These are phyloP conservation scores for Torulaspora franciscae DNA, from an alignment of 805 yeast genomes.

Conservation along the genomic window DNA sequence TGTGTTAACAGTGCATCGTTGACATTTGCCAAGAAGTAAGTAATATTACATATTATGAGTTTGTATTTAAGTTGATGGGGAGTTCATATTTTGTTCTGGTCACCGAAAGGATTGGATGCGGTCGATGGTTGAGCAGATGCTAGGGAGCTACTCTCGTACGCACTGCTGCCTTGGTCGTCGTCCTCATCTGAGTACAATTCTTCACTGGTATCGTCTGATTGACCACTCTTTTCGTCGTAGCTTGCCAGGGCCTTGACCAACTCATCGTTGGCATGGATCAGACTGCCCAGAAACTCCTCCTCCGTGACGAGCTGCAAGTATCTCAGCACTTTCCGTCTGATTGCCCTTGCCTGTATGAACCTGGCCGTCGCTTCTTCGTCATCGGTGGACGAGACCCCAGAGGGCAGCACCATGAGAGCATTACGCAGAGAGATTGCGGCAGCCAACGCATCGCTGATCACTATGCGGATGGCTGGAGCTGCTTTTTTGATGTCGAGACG, in stretches of 20 bases:
- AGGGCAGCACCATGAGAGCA: constrained; percentile 43
- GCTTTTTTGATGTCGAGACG: constrained; percentile 64
- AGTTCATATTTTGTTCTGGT: constrained; percentile 36
- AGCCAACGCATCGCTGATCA: constrained; percentile 72
- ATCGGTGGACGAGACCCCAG: constrained; percentile 56
- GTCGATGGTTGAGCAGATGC: constrained; percentile 20
- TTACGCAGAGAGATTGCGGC: constrained; percentile 68
- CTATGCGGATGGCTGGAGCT: constrained; percentile 60
- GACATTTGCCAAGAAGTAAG: constrained; percentile 45
- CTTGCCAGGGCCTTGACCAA: constrained; percentile 66
- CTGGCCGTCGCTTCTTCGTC: constrained; percentile 54
- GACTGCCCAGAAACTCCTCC: constrained; percentile 82
- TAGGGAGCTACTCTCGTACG: constrained; percentile 9
- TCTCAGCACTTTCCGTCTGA: constrained; percentile 72
- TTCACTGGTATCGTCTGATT: constrained; percentile 41
- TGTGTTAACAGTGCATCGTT: constrained; percentile 87
- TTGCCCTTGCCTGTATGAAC: constrained; percentile 68
- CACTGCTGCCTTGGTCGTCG: constrained; percentile 26
- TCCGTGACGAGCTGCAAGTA: constrained; percentile 79
- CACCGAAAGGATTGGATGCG: constrained; percentile 51
- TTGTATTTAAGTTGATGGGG: neutral
- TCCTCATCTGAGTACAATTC: constrained; percentile 37
- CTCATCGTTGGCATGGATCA: constrained; percentile 87
- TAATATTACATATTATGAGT: constrained; percentile 1
- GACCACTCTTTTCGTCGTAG: constrained; percentile 52